A percentile compares a stretch with the other conserved stretches of the same genome.
Conservation (phyloP, 345 rosid species). For the Mangifera indica region DNA sequence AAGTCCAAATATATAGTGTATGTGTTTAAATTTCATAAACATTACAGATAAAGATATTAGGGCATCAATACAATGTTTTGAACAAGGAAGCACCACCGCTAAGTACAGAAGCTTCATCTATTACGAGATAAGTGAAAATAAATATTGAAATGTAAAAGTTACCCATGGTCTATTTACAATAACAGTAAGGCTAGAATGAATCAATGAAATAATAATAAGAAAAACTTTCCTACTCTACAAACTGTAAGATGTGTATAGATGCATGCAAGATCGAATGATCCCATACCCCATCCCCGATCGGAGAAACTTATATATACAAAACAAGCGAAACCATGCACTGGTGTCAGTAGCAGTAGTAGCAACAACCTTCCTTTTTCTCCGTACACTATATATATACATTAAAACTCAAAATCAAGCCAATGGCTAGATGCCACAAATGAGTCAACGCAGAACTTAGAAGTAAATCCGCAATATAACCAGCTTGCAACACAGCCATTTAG, state of each 20-base stretch:
- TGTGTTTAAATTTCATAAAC: no score
- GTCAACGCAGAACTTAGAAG: not conserved
- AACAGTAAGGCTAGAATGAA: not conserved
- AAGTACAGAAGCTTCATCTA: not conserved
- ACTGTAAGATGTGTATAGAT: not conserved
- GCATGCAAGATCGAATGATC: not conserved
- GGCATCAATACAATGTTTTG: not conserved
- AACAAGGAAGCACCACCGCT: not conserved
- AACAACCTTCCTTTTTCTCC: not conserved
- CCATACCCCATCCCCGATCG: not conserved
- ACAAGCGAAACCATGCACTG: not conserved
- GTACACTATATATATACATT: not conserved
- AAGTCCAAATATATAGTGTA: no score
- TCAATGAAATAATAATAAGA: slow-evolving; percentile 2
- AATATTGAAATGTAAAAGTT: not conserved
- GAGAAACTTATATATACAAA: not conserved
- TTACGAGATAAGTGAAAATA: not conserved
- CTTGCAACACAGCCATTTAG: slow-evolving; percentile 10
- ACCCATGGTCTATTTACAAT: not conserved
- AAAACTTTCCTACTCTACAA: not conserved
- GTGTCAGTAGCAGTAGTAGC: not conserved
- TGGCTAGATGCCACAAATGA: not conserved
- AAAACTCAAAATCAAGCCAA: not conserved
- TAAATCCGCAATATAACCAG: not conserved
- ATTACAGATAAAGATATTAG: not conserved